These are phyloP conservation scores for Gentiana straminea DNA, from an alignment of 257 asterid species.

Conservation along the genomic window DNA sequence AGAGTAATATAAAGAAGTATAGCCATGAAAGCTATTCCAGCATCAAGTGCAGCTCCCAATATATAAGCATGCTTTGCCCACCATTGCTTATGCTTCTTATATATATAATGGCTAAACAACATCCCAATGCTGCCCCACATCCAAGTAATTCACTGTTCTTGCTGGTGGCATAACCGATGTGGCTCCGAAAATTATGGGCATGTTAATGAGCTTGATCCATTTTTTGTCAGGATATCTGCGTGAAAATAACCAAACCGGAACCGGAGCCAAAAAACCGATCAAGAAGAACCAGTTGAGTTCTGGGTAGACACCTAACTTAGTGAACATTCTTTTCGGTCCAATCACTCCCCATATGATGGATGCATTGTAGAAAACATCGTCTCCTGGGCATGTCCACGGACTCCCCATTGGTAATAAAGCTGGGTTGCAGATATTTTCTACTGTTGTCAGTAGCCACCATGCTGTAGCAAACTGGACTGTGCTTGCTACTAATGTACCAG, in stretches of 20 bases:
- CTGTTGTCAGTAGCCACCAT: conserved; percentile 57
- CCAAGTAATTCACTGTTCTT: conserved; percentile 37
- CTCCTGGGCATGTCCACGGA: conserved; percentile 84
- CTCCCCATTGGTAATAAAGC: conserved; percentile 43
- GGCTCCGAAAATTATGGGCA: conserved; percentile 46
- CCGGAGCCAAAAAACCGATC: conserved; percentile 41
- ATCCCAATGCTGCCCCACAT: conserved; percentile 50
- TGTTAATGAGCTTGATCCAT: conserved; percentile 44
- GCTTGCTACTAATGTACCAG: conserved; percentile 48
- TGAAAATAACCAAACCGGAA: conserved; percentile 51
- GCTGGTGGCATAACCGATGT: conserved; percentile 42
- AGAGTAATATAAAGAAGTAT: conserved; percentile 38
- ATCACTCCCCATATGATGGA: conserved; percentile 76
- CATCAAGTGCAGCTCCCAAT: conserved; percentile 50
- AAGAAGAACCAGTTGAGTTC: conserved; percentile 59
- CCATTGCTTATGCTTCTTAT: conserved; percentile 49
- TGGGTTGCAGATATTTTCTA: conserved; percentile 43
- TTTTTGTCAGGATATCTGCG: conserved; percentile 44
- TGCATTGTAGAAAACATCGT: conserved; percentile 69
- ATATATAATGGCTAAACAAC: conserved; percentile 38
- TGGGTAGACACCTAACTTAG: conserved; percentile 48
- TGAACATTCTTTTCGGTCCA: conserved; percentile 66
- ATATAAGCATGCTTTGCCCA: conserved; percentile 77
- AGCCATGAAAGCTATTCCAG: conserved; percentile 77
- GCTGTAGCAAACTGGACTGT: conserved; percentile 53